These are phyloP conservation scores for Cladosporium phlei DNA, from an alignment of 2,329 filamentous ascomycete species.

Conservation along the genomic window DNA sequence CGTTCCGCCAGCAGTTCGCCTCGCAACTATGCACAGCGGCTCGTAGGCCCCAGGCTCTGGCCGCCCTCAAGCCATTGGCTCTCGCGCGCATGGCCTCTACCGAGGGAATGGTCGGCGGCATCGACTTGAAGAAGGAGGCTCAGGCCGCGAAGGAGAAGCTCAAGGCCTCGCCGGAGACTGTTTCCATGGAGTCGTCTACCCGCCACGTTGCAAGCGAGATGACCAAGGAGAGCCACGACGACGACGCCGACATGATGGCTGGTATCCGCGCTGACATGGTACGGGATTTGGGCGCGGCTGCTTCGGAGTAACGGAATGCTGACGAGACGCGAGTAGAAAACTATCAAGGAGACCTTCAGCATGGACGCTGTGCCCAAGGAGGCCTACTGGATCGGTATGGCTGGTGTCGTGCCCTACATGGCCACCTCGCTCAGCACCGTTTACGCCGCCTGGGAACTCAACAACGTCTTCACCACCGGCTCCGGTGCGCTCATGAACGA, in stretches of 20 bases:
- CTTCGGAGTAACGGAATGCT: slow-evolving; percentile 7
- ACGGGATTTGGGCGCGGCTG: slow-evolving; percentile 8
- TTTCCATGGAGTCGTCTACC: slow-evolving; percentile 53
- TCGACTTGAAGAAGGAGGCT: slow-evolving; percentile 55
- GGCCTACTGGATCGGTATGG: slow-evolving; percentile 47
- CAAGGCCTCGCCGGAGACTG: slow-evolving; percentile 54
- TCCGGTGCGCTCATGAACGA: slow-evolving; percentile 61
- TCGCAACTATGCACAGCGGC: slow-evolving; percentile 40
- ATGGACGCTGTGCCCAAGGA: slow-evolving; percentile 42
- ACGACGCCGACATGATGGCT: slow-evolving; percentile 43
- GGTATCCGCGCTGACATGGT: slow-evolving; percentile 39
- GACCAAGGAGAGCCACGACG: slow-evolving; percentile 32
- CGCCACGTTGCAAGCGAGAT: slow-evolving; percentile 38
- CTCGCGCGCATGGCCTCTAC: slow-evolving; percentile 18
- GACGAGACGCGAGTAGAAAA: slow-evolving; percentile 34
- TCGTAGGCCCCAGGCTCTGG: slow-evolving; percentile 28
- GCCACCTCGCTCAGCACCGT: slow-evolving; percentile 78
- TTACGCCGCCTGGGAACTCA: slow-evolving; percentile 77
- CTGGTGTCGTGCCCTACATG: slow-evolving; percentile 61
- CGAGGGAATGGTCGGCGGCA: slow-evolving; percentile 37
- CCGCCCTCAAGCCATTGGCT: slow-evolving; percentile 33
- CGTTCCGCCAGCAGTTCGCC: slow-evolving; percentile 34
- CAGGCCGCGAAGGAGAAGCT: slow-evolving; percentile 53
- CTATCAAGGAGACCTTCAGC: slow-evolving; percentile 47
- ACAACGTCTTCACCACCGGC: slow-evolving; percentile 59